Evolutionary conservation across 129 eudicot species (phyloP), one percentile per base, ranked within the genome.

Genomic region (Tagetes patula): DNA sequence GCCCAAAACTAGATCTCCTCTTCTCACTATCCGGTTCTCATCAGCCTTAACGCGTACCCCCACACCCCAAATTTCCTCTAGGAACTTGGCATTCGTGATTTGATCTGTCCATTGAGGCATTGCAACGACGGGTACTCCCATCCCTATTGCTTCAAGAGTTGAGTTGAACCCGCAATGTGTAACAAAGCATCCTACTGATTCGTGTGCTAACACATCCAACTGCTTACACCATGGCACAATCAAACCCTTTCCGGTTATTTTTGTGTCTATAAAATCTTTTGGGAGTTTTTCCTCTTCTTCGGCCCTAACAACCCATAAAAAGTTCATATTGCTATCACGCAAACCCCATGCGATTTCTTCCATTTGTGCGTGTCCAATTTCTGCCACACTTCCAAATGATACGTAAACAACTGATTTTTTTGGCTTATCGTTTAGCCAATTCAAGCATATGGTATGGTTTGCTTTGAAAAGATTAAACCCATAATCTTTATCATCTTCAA

Each of bases 241-340:
- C 2, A 80, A 42, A 34, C 76, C 80, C 12, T 69, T 74, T 3
- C 60, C 54, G 3, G 14, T 2, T 42, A n/a, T 38, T 39, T 4
- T 37, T 47, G 3, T 13, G 13, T 69, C 61, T 5, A 68, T 0
- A 30, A 80, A 61, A 46, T 64, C 71, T 48, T 80, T 54, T 8
- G 84, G 80, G 38, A 80, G 65, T 62, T 69, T 80, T 20, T 54
- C 64, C 62, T 69, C 41, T 47, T 80, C 84, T 1, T 59, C 12
- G 4, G 11, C 82, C 56, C 91, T 78, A 8, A 89, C 84, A n/a
- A 89, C 83, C 89, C 94, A 87, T 12, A 87, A 69, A 76, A 82
- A 86, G 30, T 50, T 30, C 7, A 30, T 34, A 20, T 75, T 49
- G 69, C 82, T 75, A 10, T 74, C 54, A 2, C 11, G n/a, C 47